Percentiles rank a stretch among this genome's conserved stretches.
phyloP scores from a whole-genome alignment of 192 early-diverging fungal species.

The Umbelopsis isabellina region DNA sequence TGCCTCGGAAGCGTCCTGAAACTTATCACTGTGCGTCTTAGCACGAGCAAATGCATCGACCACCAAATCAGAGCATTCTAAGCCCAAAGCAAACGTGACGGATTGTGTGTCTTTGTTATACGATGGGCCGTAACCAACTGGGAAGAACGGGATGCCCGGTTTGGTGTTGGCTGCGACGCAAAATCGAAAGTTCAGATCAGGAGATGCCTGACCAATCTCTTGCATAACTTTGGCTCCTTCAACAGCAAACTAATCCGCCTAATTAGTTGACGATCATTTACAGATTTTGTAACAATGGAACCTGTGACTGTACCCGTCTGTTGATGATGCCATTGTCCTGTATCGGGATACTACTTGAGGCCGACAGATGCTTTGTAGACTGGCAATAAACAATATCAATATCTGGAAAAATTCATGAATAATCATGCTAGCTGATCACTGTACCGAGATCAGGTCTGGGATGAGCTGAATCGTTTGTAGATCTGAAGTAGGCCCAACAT shows the following conservation, averaged over 20 bases:
- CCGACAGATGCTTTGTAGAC: conserved; percentile 15
- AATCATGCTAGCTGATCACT: not conserved
- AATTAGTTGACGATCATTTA: not conserved
- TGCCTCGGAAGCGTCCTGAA: not conserved
- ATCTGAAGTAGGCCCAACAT: conserved; percentile 10
- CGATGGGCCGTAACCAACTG: conserved; percentile 16
- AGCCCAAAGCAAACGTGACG: conserved; percentile 17
- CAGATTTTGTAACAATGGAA: not conserved
- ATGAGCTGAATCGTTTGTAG: not conserved
- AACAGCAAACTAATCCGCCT: not conserved
- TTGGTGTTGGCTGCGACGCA: conserved; percentile 19
- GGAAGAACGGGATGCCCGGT: conserved; percentile 25
- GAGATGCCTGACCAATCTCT: not conserved
- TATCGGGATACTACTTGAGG: conserved; percentile 7
- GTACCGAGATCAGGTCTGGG: conserved; percentile 4
- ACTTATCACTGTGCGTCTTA: not conserved
- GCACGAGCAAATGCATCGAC: conserved; percentile 13
- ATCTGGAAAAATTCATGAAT: not conserved
- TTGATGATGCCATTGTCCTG: conserved; percentile 10
- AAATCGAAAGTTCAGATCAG: conserved; percentile 23
- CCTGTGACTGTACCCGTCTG: not conserved
- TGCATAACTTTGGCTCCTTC: conserved; percentile 16
- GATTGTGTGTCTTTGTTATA: not conserved
- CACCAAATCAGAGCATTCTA: conserved; percentile 28
- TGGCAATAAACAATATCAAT: not conserved